Percentiles rank a stretch among this genome's conserved stretches.
Conservation (phyloP, 805 yeast species). For the Starmera caribaea region DNA sequence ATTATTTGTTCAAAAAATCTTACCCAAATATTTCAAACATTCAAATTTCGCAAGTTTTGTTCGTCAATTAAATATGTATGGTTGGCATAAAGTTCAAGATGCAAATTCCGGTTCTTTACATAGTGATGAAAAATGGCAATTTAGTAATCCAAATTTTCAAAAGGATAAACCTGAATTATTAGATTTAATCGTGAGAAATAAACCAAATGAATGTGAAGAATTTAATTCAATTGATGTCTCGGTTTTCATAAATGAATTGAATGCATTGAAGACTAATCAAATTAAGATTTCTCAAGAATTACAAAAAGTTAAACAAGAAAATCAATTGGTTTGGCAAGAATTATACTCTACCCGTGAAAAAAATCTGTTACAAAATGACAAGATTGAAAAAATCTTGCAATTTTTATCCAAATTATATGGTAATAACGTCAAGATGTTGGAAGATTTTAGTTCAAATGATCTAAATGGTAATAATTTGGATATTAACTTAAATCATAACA, state of each 20-base stretch:
- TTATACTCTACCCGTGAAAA: constrained; percentile 75
- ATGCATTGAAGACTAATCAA: constrained; percentile 69
- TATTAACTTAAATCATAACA: background rate
- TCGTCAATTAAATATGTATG: constrained; percentile 95
- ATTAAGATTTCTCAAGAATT: constrained; percentile 75
- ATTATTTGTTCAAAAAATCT: constrained; percentile 63
- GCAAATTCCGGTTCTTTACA: constrained; percentile 64
- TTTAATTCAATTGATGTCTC: constrained; percentile 3
- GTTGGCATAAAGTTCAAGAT: constrained; percentile 98
- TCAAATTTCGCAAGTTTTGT: constrained; percentile 93
- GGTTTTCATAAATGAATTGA: constrained; percentile 59
- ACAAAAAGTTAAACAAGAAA: constrained; percentile 74
- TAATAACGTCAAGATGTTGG: constrained; percentile 6
- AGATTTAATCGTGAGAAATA: constrained; percentile 78
- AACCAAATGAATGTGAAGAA: constrained; percentile 20
- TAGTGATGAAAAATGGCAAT: constrained; percentile 81
- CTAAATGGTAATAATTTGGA: background rate
- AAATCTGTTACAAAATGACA: constrained; percentile 76
- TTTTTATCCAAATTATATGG: constrained; percentile 66
- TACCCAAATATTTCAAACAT: constrained; percentile 93
- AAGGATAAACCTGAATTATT: constrained; percentile 75
- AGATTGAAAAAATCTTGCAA: constrained; percentile 77
- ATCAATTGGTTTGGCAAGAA: constrained; percentile 87
- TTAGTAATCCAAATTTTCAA: constrained; percentile 72
- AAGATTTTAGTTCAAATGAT: background rate